Evolutionary conservation across 2,329 filamentous ascomycete genomes (phyloP).

Genomic region (Claviceps sp.): DNA sequence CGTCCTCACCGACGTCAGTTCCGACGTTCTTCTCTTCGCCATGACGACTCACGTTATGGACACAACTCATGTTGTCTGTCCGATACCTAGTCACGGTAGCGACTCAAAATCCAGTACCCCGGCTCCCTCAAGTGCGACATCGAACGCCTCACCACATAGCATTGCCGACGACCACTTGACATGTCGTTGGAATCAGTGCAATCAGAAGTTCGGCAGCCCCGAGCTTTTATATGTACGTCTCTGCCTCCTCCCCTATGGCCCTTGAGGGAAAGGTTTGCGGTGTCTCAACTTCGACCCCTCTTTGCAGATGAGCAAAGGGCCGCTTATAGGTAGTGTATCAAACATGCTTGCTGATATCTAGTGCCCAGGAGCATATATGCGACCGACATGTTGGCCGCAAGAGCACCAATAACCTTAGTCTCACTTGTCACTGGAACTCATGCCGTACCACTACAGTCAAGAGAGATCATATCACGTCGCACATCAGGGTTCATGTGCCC

Average conservation of each 20-base stretch:
- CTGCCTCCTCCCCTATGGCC: too few relatives aligned
- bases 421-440: slow-evolving; percentile 94
- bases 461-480: slow-evolving; percentile 97
- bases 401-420: slow-evolving; percentile 95
- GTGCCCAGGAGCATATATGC: slow-evolving; percentile 79
- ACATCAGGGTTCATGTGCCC: slow-evolving; percentile 97
- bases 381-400: slow-evolving; percentile 97
- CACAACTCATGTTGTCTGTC: slow-evolving; percentile 9
- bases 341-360: neutral
- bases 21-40: slow-evolving; percentile 10
- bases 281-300: too few relatives aligned
- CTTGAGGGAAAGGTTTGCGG: too few relatives aligned
- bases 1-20: slow-evolving; percentile 4
- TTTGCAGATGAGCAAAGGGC: too few relatives aligned
- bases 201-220: slow-evolving; percentile 42
- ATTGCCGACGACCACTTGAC: slow-evolving; percentile 39
- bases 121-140: slow-evolving; percentile 35
- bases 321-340: neutral
- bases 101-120: slow-evolving; percentile 41
- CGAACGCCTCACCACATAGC: slow-evolving; percentile 30
- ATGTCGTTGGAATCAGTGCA: slow-evolving; percentile 48
- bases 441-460: slow-evolving; percentile 96
- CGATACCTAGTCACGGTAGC: slow-evolving; percentile 19
- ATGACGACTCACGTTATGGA: slow-evolving; percentile 22
- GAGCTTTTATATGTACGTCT: slow-evolving; percentile 47